Evolutionary conservation across 495 filamentous ascomycete species (phyloP), one percentile per base, ranked within the genome.

Genomic region (Astrocystis sublimbata): DNA sequence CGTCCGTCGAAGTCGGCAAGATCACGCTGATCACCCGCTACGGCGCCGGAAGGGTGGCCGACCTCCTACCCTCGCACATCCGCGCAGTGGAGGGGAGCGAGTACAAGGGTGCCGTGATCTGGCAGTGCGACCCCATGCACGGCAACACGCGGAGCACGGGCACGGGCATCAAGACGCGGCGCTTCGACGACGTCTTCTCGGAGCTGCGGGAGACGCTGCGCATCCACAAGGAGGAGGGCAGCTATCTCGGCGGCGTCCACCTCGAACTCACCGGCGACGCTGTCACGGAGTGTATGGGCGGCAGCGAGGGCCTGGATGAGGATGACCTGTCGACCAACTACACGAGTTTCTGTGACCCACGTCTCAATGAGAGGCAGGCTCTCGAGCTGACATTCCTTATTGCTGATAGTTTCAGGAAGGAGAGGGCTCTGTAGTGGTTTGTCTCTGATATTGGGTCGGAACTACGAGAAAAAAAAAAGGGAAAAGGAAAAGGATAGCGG

Each of bases 41-140:
- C 74, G 94, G 94, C 41, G 88, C 89, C 24, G 75, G 73, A 21
- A 89, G 89, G 52, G 88, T 98, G 49, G 75, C 83, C 23, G 64
- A 78, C 2, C 82, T 93, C 54, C 82, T 98, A 2, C 89, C 91
- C 0, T 80, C 73, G 1, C 94, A 98, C 76, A 97, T 98, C 70
- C 82, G 87, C 58, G 91, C 91, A 45, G 94, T 98, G 19, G 86
- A 92, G 68, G 73, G 76, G 63, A 81, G 77, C 68, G 83, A 79
- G 63, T 90, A 89, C 56, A 83, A 82, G 2, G 87, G 93, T 72
- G 71, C 85, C 21, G 92, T 96, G 13, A 92, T 98, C 63, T 98
- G 94, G 94, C 92, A 97, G 74, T 96, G 92, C 75, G 94, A 98
- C 75, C 94, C 94, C 10, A 98, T 98, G 96, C 94, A 98, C 78